A percentile compares a stretch with the other conserved stretches of the same genome.
phyloP scores from a whole-genome alignment of 2,329 filamentous ascomycete species.

The Aspergillus eucalypticola region DNA sequence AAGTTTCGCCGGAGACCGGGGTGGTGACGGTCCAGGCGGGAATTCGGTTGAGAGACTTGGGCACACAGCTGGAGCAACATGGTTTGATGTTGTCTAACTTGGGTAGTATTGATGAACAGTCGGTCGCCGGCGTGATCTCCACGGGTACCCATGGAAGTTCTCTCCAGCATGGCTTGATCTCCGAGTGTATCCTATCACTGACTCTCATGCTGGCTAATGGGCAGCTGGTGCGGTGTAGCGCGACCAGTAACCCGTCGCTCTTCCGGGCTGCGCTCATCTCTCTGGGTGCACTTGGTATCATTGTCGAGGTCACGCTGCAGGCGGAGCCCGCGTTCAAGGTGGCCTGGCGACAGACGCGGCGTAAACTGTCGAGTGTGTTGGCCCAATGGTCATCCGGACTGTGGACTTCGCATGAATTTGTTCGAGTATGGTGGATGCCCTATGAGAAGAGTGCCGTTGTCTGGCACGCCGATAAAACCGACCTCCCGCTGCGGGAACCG shows the following conservation, averaged over 20 bases:
- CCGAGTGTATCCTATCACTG: conserved; percentile 71
- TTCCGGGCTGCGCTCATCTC: conserved; percentile 87
- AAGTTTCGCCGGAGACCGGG: conserved; percentile 65
- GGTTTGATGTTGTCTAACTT: conserved; percentile 87
- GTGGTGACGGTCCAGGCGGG: conserved; percentile 81
- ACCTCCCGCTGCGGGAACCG: conserved; percentile 60
- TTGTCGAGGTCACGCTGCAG: conserved; percentile 84
- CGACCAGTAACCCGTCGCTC: conserved; percentile 68
- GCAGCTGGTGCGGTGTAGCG: conserved; percentile 67
- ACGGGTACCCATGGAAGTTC: conserved; percentile 94
- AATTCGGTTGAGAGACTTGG: conserved; percentile 75
- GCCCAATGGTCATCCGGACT: conserved; percentile 70
- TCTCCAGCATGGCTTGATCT: conserved; percentile 78
- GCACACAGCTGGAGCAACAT: conserved; percentile 69
- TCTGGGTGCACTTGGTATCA: conserved; percentile 85
- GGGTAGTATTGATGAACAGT: conserved; percentile 93
- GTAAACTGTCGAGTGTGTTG: conserved; percentile 68
- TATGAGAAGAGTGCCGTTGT: conserved; percentile 85
- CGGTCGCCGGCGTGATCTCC: conserved; percentile 85
- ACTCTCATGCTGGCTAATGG: conserved; percentile 83
- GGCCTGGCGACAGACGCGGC: conserved; percentile 79
- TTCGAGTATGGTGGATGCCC: conserved; percentile 96
- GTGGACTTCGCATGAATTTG: conserved; percentile 85
- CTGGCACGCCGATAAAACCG: conserved; percentile 82
- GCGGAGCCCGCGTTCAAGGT: conserved; percentile 81